phyloP scores from a whole-genome alignment of 2,329 filamentous ascomycete species.

The Bipolaris sorokiniana region DNA sequence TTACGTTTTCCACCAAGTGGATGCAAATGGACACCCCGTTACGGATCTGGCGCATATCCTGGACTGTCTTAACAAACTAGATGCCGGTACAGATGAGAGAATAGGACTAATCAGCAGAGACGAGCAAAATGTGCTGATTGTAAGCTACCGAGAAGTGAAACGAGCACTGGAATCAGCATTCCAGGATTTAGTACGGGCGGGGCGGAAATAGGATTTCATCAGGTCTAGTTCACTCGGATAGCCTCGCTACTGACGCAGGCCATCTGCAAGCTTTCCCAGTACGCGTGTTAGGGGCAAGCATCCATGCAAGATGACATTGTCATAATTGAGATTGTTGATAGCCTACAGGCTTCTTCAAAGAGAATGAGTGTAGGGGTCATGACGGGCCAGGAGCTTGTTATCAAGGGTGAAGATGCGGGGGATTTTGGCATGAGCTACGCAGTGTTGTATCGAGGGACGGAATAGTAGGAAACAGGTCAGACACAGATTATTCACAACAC shows the following conservation, averaged over 20 bases:
- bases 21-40: conserved; percentile 80
- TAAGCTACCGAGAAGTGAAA: conserved; percentile 89
- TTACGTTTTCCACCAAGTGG: conserved; percentile 96
- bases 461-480: conserved; percentile 3
- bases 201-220: conserved; percentile 37
- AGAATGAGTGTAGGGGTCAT: neutral
- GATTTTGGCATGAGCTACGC: conserved; percentile 5
- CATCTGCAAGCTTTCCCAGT: neutral
- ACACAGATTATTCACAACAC: conserved; percentile 11
- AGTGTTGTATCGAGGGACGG: conserved; percentile 4
- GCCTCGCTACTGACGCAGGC: conserved; percentile 1
- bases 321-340: neutral
- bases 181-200: conserved; percentile 57
- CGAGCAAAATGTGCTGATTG: conserved; percentile 85
- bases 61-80: conserved; percentile 85
- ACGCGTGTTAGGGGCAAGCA: neutral
- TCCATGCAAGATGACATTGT: neutral
- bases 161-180: conserved; percentile 66
- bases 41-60: conserved; percentile 89
- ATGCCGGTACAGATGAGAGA: conserved; percentile 86
- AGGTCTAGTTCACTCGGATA: conserved; percentile 17
- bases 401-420: neutral
- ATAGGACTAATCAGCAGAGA: conserved; percentile 86
- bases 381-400: neutral
- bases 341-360: neutral